These are phyloP conservation scores for Pestalotiopsis sp. DNA, from an alignment of 2,329 filamentous ascomycete species.

Conservation along the genomic window DNA sequence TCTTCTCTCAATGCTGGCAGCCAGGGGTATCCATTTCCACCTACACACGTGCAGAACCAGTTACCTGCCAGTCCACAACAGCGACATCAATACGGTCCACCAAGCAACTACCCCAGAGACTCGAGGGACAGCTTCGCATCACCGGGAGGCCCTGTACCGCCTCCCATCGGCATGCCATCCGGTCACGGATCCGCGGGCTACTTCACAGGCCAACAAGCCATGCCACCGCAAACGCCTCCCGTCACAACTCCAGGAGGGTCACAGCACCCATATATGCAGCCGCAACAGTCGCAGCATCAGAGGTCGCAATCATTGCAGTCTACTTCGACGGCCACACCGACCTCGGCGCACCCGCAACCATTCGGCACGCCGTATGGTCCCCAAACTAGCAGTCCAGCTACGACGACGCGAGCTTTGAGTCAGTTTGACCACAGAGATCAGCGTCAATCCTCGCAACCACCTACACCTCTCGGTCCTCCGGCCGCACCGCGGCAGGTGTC, in stretches of 20 bases:
- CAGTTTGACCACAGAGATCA: constrained; percentile 33
- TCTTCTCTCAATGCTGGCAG: constrained; percentile 42
- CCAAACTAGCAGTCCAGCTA: constrained; percentile 49
- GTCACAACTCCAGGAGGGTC: constrained; percentile 43
- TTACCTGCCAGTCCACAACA: constrained; percentile 52
- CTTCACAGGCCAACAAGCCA: constrained; percentile 38
- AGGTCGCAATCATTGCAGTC: constrained; percentile 62
- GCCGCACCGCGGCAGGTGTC: constrained; percentile 45
- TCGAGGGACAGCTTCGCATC: constrained; percentile 46
- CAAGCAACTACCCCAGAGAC: constrained; percentile 40
- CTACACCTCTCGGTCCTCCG: constrained; percentile 54
- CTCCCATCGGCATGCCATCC: constrained; percentile 35
- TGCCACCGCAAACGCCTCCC: constrained; percentile 54
- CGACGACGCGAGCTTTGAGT: constrained; percentile 41
- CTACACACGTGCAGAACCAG: constrained; percentile 33
- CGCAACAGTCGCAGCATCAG: constrained; percentile 39
- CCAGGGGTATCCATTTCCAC: constrained; percentile 54
- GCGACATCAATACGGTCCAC: constrained; percentile 52
- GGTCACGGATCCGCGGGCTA: constrained; percentile 36
- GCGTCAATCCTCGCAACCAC: constrained; percentile 56
- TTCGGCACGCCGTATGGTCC: constrained; percentile 53
- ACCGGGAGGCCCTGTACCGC: constrained; percentile 33
- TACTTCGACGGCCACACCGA: constrained; percentile 63
- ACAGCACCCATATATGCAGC: constrained; percentile 33
- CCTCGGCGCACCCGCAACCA: constrained; percentile 55